These are phyloP conservation scores for Ophiostoma sp. DNA, from an alignment of 2,329 filamentous ascomycete species.

Conservation along the genomic window DNA sequence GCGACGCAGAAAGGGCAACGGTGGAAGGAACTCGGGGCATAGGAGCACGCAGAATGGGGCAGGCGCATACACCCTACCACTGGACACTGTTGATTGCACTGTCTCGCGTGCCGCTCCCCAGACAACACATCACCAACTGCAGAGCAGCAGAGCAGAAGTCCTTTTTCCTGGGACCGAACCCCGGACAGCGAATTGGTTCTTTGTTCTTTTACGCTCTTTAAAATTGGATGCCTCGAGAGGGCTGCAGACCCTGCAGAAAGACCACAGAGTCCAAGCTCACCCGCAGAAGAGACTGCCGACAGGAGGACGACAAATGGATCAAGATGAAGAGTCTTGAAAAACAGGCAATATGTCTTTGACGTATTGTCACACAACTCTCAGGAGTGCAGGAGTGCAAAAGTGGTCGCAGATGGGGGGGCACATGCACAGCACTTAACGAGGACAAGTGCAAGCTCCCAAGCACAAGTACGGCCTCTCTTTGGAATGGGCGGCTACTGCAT, in stretches of 20 bases:
- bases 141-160: not conserved
- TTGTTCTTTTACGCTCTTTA: not conserved
- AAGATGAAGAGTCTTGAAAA: not conserved
- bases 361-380: not conserved
- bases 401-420: not conserved
- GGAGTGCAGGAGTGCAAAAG: not conserved
- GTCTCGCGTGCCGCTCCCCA: slow-evolving; percentile 13
- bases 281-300: not conserved
- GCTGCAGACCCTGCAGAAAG: not conserved
- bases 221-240: not conserved
- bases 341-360: not conserved
- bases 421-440: not conserved
- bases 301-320: not conserved
- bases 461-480: not conserved
- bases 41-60: not conserved
- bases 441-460: not conserved
- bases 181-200: not conserved
- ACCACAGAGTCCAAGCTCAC: not conserved
- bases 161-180: not conserved
- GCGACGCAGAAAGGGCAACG: not conserved
- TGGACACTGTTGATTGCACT: not conserved
- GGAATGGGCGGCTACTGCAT: slow-evolving; percentile 1
- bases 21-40: not conserved
- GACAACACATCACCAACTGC: slow-evolving; percentile 7
- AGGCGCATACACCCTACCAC: not conserved